Base-by-base conservation (phyloP, 768 basidiomycete species). In the Suillus weaverae region DNA sequence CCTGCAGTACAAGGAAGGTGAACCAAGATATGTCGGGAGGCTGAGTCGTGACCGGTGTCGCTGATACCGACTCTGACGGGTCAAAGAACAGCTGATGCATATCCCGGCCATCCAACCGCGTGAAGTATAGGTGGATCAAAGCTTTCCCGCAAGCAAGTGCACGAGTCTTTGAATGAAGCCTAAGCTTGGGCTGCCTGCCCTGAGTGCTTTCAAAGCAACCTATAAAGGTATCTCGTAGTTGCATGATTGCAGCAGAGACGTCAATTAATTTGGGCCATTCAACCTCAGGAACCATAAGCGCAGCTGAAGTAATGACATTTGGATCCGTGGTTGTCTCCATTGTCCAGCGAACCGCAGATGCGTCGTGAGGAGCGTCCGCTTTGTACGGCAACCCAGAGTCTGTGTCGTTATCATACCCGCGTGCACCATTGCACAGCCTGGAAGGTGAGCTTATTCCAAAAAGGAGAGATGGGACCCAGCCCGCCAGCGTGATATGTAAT, bases 61-160 rank as follows among this genome's bases (percentile, higher is more conserved):
- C 26, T 60, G 41, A 30, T 51, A 9, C 22, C 3, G 18, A 46
- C 6, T 46, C 59, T 26, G 2, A 26, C 2, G 59, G 59, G 22
- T 60, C 59, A n/a, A 60, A 26, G 59, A 60, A 39, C 22, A 60
- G 43, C 39, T 39, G 38, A 13, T 10, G 59, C 59, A 60, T 60
- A 60, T 60, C 59, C 14, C 22, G 5, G 6, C 38, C 41, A 35
- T 33, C 9, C 26, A 60, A n/a, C 4, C 59, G 16, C 38, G 5
- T 53, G 48, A 43, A 55, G 16, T 30, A 61, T 16, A 62, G 35
- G 16, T 62, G 57, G 5, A 62, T 18, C 22, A 62, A 22, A 6
- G 62, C 62, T 39, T 57, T 62, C 56, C 62, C 62, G 3, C 43
- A 62, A 7, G 48, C 56, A 33, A 60, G 32, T 38, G 62, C 62